Evolutionary conservation across 2,329 filamentous ascomycete species (phyloP), one percentile per base, ranked within the genome.

Genomic region (Fusarium sp.): DNA sequence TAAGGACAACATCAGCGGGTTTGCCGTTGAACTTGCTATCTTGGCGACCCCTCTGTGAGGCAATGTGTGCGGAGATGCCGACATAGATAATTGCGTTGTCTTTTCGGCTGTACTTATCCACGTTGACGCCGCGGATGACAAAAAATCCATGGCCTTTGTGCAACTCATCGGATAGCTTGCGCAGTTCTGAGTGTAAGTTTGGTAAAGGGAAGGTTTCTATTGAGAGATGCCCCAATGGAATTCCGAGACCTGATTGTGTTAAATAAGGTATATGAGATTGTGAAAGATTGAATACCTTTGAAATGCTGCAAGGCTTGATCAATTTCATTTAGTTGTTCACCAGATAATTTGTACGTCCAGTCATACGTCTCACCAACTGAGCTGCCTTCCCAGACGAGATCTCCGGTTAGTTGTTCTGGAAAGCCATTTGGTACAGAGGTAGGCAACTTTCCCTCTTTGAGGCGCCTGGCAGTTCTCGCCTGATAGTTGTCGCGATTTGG

Each of bases 101-200:
- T 63, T 89, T 84, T 20, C 83, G 82, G 0, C 80, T 81, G 72
- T 89, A 84, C 6, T 80, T 78, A 12, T 84, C 80, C 0, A 88
- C 84, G 3, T 83, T 82, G 1, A 91, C 73, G 8, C 89, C 89
- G 4, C 87, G 84, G 18, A 91, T 74, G 3, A 90, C 87, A 47
- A 86, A 86, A 79, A 91, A 90, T 4, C 89, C 89, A 49, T 85
- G 83, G 4, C 88, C 87, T 28, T 80, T 76, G 73, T 90, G 87
- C 2, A 91, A 75, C 60, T 89, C 86, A 12, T 79, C 71, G 0
- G 87, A 88, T 12, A 89, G 75, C 0, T 77, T 76, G 5, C 87
- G 84, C 4, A 91, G 80, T 13, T 80, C 80, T 1, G 75, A 48
- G 61, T 86, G 84, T 0, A 90, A 78, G 0, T 73, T 82, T 1